Base-by-base conservation (phyloP, 2,329 filamentous ascomycete species). In the Exophiala dermatitidis region DNA sequence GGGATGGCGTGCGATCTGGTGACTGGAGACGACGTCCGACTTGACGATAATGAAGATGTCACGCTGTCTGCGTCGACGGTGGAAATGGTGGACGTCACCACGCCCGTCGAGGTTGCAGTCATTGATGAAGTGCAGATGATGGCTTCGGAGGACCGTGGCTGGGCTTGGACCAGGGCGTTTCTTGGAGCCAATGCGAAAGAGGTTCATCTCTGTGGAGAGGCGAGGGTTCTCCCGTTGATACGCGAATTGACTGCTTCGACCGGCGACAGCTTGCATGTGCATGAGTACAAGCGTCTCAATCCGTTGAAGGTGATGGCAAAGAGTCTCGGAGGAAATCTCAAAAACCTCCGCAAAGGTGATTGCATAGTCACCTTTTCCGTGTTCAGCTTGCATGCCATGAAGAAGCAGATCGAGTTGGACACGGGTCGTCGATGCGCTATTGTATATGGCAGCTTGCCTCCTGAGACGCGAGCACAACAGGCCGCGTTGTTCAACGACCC, bases 61-160 rank as follows among this genome's bases (percentile, higher is more conserved):
- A 45, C 36, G 19, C 84, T 95, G 65, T 79, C 78, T 53, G 91
- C 89, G 66, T 96, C 93, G 66, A 98, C 93, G 0, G 93, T 98
- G 2, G 93, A 98, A 69, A 98, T 98, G 85, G 77, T 84, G 28
- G 79, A 79, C 4, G 61, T 82, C 19, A 75, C 77, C 46, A 70
- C 70, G 3, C 67, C 68, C 1, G 82, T 88, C 31, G 91, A 97
- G 40, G 90, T 98, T 34, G 91, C 89, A 1, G 91, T 98, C 61
- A 91, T 98, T 58, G 93, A 98, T 66, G 93, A 98, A 72, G 97
- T 98, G 53, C 93, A 98, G 70, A 97, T 98, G 93, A 88, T 98
- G 61, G 84, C 82, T 10, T 84, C 90, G 64, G 58, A 68, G 0
- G 81, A 88, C 0, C 84, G 93, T 62, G 93, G 94, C 1, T 95